Evolutionary conservation across 1,284 basidiomycete genomes (phyloP).

Genomic region (Tylopilus microsporus): DNA sequence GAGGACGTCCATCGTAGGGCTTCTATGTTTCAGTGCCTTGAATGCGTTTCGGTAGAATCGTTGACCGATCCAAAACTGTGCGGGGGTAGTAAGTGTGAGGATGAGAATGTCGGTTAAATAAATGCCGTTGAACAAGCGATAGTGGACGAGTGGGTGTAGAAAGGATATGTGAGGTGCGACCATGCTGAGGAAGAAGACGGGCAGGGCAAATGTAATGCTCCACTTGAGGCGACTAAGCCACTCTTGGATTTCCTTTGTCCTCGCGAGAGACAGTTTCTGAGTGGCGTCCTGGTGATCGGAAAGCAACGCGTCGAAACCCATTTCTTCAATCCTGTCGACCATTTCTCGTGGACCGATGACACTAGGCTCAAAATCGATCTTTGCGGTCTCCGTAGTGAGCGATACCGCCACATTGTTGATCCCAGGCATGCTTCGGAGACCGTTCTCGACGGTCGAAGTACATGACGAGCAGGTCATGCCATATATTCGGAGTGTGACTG

Average conservation of each 20-base stretch:
- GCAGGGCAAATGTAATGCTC: slow-evolving; percentile 78
- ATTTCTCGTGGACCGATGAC: slow-evolving; percentile 78
- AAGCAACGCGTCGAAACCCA: slow-evolving; percentile 89
- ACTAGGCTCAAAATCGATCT: slow-evolving; percentile 71
- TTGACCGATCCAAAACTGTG: slow-evolving; percentile 88
- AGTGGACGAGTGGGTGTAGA: slow-evolving; percentile 46
- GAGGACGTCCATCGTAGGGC: slow-evolving; percentile 96
- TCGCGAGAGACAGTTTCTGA: slow-evolving; percentile 85
- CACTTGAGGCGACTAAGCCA: slow-evolving; percentile 83
- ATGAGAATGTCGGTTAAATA: slow-evolving; percentile 84
- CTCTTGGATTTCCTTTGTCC: slow-evolving; percentile 86
- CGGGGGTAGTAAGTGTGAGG: slow-evolving; percentile 82
- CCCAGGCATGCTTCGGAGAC: slow-evolving; percentile 69
- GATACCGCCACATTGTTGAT: slow-evolving; percentile 71
- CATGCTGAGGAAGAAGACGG: slow-evolving; percentile 93
- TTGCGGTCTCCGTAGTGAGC: slow-evolving; percentile 67
- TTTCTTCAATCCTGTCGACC: slow-evolving; percentile 81
- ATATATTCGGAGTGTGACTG: slow-evolving; percentile 72
- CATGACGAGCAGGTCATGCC: slow-evolving; percentile 91
- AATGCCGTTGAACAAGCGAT: slow-evolving; percentile 57
- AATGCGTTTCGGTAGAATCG: slow-evolving; percentile 88
- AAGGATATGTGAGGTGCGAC: slow-evolving; percentile 71
- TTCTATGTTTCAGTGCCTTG: slow-evolving; percentile 85
- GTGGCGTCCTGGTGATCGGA: slow-evolving; percentile 78
- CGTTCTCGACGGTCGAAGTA: slow-evolving; percentile 71